phyloP scores from a whole-genome alignment of 2,329 filamentous ascomycete species.

The Seiridium unicorne region DNA sequence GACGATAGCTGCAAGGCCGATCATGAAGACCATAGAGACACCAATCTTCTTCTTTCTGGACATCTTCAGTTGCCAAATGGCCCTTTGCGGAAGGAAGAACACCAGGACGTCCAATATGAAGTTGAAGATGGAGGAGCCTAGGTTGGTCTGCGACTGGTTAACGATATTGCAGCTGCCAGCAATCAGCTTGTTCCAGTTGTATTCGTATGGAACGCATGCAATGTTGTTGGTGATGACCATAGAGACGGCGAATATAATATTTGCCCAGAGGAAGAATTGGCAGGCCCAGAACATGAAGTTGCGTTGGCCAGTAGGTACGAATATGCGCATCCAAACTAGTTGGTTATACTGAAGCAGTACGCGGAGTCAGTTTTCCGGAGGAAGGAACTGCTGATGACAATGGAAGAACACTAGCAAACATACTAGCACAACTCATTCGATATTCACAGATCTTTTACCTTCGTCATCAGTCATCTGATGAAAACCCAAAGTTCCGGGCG shows the following conservation, averaged over 20 bases:
- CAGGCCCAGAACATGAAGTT: conserved; percentile 10
- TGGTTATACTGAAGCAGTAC: no score
- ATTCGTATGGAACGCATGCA: background rate
- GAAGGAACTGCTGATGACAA: no score
- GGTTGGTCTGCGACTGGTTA: background rate
- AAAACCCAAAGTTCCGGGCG: no score
- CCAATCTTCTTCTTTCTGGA: background rate
- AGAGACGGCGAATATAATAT: conserved; percentile 1
- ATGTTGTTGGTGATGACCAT: background rate
- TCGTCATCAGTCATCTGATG: no score
- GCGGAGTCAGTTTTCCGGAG: no score
- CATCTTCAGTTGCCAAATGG: background rate
- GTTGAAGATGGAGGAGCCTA: background rate
- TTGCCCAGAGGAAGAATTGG: conserved; percentile 1
- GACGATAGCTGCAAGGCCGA: background rate
- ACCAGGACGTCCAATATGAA: background rate
- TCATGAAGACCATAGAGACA: background rate
- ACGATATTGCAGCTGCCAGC: background rate
- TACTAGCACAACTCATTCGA: no score
- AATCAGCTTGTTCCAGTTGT: background rate
- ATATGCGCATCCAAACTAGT: conserved; percentile 11
- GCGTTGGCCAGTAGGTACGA: conserved; percentile 4
- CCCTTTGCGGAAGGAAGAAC: background rate
- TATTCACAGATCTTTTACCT: no score
- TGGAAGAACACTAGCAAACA: no score